Evolutionary conservation across 345 rosid genomes (phyloP).

Genomic region (Arabis hirsuta): DNA sequence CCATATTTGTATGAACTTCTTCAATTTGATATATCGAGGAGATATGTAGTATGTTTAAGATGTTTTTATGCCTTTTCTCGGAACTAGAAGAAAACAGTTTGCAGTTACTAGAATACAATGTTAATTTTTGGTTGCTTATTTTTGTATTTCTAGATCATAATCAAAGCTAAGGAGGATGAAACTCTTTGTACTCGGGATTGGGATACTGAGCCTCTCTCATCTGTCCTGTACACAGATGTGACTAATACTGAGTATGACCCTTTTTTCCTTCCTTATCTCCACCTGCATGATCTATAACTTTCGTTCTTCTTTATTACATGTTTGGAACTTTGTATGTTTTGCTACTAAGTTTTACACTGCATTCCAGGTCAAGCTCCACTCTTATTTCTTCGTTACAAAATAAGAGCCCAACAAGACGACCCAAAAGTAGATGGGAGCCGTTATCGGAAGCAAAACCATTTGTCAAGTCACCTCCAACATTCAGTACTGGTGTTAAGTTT

Average conservation of each 20-base stretch:
- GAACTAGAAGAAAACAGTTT: constrained; percentile 9
- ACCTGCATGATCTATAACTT: constrained; percentile 11
- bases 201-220: constrained; percentile 84
- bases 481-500: constrained; percentile 52
- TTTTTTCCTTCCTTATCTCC: constrained; percentile 27
- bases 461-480: constrained; percentile 52
- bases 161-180: constrained; percentile 67
- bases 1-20: constrained; percentile 24
- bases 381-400: constrained; percentile 47
- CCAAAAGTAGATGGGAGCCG: constrained; percentile 99
- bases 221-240: constrained; percentile 52
- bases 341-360: constrained; percentile 32
- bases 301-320: constrained; percentile 25
- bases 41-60: constrained; percentile 22
- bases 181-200: constrained; percentile 75
- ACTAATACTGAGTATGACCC: constrained; percentile 59
- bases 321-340: constrained; percentile 24
- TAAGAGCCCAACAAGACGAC: constrained; percentile 73
- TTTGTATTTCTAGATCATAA: constrained; percentile 61
- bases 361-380: constrained; percentile 48
- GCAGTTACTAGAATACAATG: neutral
- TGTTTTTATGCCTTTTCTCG: constrained; percentile 17
- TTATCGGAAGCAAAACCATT: constrained; percentile 64
- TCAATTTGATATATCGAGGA: constrained; percentile 8
- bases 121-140: constrained; percentile 15